Base-by-base conservation (phyloP, 306 rosid genomes). In the Medicago lupulina region DNA sequence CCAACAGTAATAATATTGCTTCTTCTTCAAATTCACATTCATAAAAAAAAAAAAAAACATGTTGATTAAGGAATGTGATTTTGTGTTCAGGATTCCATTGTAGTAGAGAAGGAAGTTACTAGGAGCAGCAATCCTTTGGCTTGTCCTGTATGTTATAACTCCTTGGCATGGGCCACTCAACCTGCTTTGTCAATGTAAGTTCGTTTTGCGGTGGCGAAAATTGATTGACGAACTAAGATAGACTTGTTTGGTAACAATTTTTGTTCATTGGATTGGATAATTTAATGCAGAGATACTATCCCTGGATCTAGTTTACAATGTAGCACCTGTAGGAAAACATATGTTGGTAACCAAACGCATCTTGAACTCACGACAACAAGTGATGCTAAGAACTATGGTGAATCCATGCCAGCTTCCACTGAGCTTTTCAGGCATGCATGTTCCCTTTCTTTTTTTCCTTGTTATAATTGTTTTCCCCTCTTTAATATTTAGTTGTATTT, bases 381-480 rank as follows among this genome's bases (percentile, higher is more conserved):
- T 47, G 92, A 89, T 57, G 75, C 87, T 73, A 81, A 86, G 85
- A 85, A 49, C 76, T 89, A 87, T 69, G 85, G 89, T 25, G 96
- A 85, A 73, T 17, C 71, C 4, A 89, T 92, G 98, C 97, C 97
- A 6, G 77, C 63, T 84, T 10, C 91, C 69, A 95, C 97, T 0
- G 97, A 95, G 85, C 15, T 95, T 75, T 95, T 95, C 90, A 88
- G 98, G 97, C 83, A 87, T 73, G 72, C 58, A 21, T 25, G 8
- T 55, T 67, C 53, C 19, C 40, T 70, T 66, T 70, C 15, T 43
- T 55, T 19, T 72, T 60, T 65, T 5, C 9, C n/a, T n/a, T n/a
- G n/a, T n/a, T n/a, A n/a, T n/a, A n/a, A n/a, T n/a, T n/a, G n/a
- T n/a, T n/a, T n/a, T n/a, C n/a, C n/a, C 2, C 25, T 8, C 16